A percentile compares a stretch with the other conserved stretches of the same genome.
phyloP scores from a whole-genome alignment of 768 basidiomycete genomes.

The Mycena olivaceomarginata region DNA sequence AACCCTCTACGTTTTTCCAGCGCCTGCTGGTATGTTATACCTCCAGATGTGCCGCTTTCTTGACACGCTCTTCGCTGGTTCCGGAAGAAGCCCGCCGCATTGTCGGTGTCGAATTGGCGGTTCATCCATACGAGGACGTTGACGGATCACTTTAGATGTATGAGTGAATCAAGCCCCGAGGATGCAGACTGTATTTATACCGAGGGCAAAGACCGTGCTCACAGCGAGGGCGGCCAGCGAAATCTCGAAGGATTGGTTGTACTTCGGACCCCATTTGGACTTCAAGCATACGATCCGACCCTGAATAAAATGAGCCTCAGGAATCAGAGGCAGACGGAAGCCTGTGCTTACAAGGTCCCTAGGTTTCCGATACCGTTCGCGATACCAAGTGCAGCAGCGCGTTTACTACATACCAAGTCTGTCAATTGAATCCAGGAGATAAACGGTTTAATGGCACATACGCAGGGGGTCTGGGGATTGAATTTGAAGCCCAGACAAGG shows the following conservation, averaged over 20 bases:
- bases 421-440: not conserved
- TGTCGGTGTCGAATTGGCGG: constrained; percentile 58
- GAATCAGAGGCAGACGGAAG: no score
- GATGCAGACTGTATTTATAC: constrained; percentile 47
- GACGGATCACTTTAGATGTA: constrained; percentile 59
- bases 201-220: constrained; percentile 53
- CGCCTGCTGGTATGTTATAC: constrained; percentile 65
- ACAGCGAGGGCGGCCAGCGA: constrained; percentile 57
- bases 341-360: constrained; percentile 59
- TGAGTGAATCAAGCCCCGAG: not conserved
- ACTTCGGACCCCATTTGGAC: constrained; percentile 63
- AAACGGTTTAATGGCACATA: constrained; percentile 30
- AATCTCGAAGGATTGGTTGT: constrained; percentile 65
- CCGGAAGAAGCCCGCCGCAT: constrained; percentile 51
- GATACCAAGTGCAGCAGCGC: constrained; percentile 65
- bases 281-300: constrained; percentile 64
- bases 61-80: constrained; percentile 61
- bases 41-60: constrained; percentile 66
- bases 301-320: constrained; percentile 44
- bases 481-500: constrained; percentile 68
- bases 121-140: constrained; percentile 62
- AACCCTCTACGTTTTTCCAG: constrained; percentile 61
- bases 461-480: constrained; percentile 66
- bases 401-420: constrained; percentile 38
- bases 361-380: constrained; percentile 67